phyloP scores from a whole-genome alignment of 202 grass and related monocot species.

The Dendrocalamus latiflorus region DNA sequence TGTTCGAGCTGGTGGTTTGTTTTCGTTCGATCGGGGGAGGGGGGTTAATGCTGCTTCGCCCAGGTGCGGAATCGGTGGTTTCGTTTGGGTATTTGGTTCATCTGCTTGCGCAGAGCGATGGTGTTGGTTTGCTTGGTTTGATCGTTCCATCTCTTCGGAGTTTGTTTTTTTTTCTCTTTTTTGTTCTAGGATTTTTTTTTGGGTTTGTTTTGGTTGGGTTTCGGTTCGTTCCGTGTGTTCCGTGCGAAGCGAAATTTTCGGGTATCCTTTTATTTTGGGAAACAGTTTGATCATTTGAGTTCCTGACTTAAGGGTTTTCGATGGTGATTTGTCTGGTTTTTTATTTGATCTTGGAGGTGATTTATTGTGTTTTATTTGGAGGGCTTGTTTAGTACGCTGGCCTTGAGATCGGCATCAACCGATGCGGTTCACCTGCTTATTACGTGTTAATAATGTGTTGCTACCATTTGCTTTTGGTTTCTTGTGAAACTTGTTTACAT shows the following conservation, averaged over 20 bases:
- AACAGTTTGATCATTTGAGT: neutral
- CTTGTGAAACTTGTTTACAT: neutral
- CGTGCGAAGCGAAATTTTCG: no score
- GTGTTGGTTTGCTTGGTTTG: neutral
- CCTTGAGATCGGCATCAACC: neutral
- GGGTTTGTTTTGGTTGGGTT: neutral
- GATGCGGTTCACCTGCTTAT: neutral
- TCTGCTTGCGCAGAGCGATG: neutral
- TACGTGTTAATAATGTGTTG: neutral
- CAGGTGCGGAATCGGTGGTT: neutral
- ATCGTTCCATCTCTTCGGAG: neutral
- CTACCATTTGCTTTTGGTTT: neutral
- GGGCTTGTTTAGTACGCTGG: neutral
- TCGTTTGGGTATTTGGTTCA: neutral
- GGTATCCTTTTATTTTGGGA: neutral
- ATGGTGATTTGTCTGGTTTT: neutral
- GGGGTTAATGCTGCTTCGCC: constrained; percentile 6
- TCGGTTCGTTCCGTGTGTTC: neutral
- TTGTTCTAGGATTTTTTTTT: neutral
- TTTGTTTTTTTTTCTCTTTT: neutral
- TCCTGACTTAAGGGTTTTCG: neutral
- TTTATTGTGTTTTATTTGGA: neutral
- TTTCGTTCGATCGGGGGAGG: neutral
- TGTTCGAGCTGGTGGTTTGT: neutral
- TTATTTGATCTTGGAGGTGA: neutral